These are phyloP conservation scores for Cucurbita argyrosperma DNA, from an alignment of 306 rosid genomes.

Conservation along the genomic window DNA sequence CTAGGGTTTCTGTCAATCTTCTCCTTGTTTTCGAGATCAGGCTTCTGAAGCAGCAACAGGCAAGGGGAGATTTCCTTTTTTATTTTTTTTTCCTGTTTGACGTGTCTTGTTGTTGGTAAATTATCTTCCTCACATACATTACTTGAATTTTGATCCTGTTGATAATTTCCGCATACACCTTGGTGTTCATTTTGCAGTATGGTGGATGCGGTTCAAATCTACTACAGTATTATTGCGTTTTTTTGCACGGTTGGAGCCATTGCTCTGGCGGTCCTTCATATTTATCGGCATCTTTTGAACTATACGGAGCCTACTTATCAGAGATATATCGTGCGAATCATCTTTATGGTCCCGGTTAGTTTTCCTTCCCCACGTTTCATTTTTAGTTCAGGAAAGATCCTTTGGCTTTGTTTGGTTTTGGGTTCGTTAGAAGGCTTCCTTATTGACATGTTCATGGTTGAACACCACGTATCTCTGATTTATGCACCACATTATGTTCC, in stretches of 20 bases:
- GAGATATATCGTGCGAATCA: conserved; percentile 78
- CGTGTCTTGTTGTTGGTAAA: background rate
- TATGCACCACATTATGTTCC: background rate
- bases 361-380: background rate
- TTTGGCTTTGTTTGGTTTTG: background rate
- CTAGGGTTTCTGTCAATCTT: background rate
- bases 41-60: background rate
- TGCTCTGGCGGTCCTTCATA: conserved; percentile 58
- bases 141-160: background rate
- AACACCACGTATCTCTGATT: background rate
- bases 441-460: background rate
- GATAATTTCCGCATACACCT: background rate
- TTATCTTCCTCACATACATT: background rate
- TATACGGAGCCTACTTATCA: conserved; percentile 96
- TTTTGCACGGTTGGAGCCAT: conserved; percentile 79
- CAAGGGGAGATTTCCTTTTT: background rate
- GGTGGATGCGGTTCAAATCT: conserved; percentile 48
- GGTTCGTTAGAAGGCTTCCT: background rate
- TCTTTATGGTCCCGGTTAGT: conserved; percentile 94
- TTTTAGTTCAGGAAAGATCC: background rate
- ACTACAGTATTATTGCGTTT: conserved; percentile 51
- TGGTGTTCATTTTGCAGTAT: conserved; percentile 14
- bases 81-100: background rate
- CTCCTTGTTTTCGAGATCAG: background rate
- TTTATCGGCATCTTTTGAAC: conserved; percentile 75